These are phyloP conservation scores for Willaertia magna DNA, from an alignment of 208 protist genomes.

Conservation along the genomic window DNA sequence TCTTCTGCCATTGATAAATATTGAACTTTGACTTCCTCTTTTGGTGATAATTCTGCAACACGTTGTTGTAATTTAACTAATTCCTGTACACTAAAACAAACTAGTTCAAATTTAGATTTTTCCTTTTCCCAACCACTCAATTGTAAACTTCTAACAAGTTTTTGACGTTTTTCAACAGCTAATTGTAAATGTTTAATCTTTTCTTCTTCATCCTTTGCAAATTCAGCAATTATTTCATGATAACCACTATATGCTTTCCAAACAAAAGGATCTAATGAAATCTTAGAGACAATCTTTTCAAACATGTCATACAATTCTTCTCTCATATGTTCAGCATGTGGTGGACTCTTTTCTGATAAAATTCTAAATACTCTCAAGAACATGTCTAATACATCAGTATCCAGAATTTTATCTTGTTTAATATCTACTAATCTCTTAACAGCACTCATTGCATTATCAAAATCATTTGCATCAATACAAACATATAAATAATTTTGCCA, in stretches of 20 bases:
- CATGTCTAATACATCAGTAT: neutral
- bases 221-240: neutral
- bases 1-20: neutral
- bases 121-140: neutral
- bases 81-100: neutral
- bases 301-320: neutral
- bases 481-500: neutral
- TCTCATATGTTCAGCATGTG: neutral
- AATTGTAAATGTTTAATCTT: neutral
- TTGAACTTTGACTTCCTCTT: neutral
- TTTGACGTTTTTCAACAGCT: neutral
- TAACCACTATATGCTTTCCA: neutral
- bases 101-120: neutral
- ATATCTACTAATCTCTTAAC: neutral
- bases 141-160: neutral
- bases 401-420: neutral
- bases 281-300: neutral
- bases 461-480: neutral
- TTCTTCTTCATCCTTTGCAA: neutral
- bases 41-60: neutral
- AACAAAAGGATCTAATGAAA: neutral
- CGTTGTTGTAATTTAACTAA: neutral
- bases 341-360: neutral
- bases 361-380: neutral
- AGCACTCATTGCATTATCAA: neutral